These are phyloP conservation scores for Globisporangium irregulare DNA, from an alignment of 352 stramenopile genomes.

Conservation along the genomic window DNA sequence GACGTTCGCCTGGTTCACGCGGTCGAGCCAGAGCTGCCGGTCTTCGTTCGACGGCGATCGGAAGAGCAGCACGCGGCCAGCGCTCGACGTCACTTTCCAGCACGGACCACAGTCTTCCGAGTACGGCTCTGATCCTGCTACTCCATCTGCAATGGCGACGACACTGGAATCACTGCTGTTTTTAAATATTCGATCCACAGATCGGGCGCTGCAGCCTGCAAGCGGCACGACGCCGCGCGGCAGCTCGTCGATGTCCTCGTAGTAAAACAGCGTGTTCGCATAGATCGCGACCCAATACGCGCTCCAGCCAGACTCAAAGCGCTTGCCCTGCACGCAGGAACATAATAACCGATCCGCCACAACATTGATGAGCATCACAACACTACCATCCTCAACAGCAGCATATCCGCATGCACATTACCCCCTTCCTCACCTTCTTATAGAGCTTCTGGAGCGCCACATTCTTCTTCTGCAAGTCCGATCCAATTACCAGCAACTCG, in stretches of 20 bases:
- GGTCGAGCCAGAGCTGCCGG: conserved; percentile 51
- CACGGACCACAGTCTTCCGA: conserved; percentile 64
- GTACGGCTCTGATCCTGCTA: conserved; percentile 9
- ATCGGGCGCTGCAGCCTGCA: conserved; percentile 36
- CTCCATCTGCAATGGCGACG: background rate
- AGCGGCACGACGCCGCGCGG: conserved; percentile 56
- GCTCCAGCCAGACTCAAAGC: conserved; percentile 65
- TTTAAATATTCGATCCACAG: conserved; percentile 62
- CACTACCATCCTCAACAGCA: background rate
- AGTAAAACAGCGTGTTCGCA: conserved; percentile 64
- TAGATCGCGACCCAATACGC: conserved; percentile 59
- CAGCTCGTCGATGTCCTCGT: conserved; percentile 44
- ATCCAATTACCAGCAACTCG: conserved; percentile 43
- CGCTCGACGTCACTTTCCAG: conserved; percentile 66
- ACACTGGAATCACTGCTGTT: conserved; percentile 20
- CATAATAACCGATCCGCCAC: background rate
- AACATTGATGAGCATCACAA: conserved; percentile 6
- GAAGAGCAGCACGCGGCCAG: conserved; percentile 60
- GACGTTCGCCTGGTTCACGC: conserved; percentile 34
- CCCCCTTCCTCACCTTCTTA: conserved; percentile 35
- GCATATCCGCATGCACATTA: background rate
- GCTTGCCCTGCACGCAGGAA: conserved; percentile 28
- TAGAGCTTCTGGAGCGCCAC: conserved; percentile 41
- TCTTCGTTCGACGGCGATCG: conserved; percentile 47
- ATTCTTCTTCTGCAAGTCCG: conserved; percentile 38